Evolutionary conservation across 2,329 filamentous ascomycete species (phyloP).

Genomic region (Lecanicillium sp.): DNA sequence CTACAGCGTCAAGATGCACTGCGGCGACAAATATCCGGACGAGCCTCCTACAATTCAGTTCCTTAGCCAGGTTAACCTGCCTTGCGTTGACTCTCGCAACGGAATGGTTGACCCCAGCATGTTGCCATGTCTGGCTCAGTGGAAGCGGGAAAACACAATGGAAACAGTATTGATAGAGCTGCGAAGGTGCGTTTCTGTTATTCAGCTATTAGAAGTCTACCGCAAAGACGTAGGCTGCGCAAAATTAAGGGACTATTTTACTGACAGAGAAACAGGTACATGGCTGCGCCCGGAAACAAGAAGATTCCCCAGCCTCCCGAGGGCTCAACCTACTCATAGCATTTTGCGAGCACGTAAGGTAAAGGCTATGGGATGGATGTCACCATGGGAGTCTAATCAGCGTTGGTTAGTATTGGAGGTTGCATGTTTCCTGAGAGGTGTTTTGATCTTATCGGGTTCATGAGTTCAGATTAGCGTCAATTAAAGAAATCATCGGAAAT

Average conservation of each 20-base stretch:
- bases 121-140: constrained; percentile 77
- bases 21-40: constrained; percentile 83
- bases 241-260: background rate
- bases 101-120: constrained; percentile 80
- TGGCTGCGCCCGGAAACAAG: constrained; percentile 87
- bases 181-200: constrained; percentile 49
- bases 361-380: no score
- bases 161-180: constrained; percentile 87
- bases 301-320: constrained; percentile 92
- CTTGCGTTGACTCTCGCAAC: constrained; percentile 74
- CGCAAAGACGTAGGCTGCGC: no score
- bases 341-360: background rate
- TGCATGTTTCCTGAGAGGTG: no score
- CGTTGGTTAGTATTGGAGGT: no score
- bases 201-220: background rate
- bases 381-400: no score
- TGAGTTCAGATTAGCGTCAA: no score
- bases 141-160: constrained; percentile 92
- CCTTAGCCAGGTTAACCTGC: constrained; percentile 91
- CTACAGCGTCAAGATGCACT: constrained; percentile 96
- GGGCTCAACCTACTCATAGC: constrained; percentile 49
- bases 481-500: background rate
- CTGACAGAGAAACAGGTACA: constrained; percentile 66
- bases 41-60: constrained; percentile 85
- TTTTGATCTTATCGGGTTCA: no score